phyloP scores from a whole-genome alignment of 208 protist genomes.

The Phytomonas serpens region DNA sequence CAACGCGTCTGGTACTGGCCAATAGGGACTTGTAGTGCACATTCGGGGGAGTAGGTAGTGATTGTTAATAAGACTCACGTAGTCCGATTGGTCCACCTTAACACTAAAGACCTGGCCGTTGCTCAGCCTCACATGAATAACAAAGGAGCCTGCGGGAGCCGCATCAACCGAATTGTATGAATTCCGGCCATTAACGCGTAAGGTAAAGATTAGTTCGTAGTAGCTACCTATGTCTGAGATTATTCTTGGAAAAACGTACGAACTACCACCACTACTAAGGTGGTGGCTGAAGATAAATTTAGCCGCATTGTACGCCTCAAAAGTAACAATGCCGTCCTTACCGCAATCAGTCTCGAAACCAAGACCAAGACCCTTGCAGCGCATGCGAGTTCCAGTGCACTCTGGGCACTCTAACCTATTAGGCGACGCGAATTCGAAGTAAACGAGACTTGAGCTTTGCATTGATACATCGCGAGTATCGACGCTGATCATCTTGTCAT shows the following conservation, averaged over 20 bases:
- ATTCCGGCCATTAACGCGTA: constrained; percentile 36
- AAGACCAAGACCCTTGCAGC: constrained; percentile 45
- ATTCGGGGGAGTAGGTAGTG: constrained; percentile 26
- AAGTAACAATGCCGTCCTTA: constrained; percentile 32
- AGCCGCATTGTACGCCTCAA: constrained; percentile 29
- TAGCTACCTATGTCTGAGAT: constrained; percentile 22
- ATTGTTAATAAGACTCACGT: constrained; percentile 68
- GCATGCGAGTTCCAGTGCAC: constrained; percentile 51
- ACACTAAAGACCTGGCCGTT: constrained; percentile 37
- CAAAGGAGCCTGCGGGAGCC: constrained; percentile 45
- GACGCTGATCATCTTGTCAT: constrained; percentile 26
- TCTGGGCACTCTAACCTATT: constrained; percentile 44
- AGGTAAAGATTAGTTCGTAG: constrained; percentile 46
- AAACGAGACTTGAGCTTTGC: constrained; percentile 26
- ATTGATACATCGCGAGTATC: constrained; percentile 18
- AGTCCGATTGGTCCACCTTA: constrained; percentile 58
- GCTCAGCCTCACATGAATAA: constrained; percentile 31
- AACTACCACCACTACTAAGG: background rate
- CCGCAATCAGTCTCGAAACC: constrained; percentile 50
- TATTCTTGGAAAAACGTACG: constrained; percentile 32
- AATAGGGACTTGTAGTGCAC: constrained; percentile 68
- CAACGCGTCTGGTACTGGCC: constrained; percentile 71
- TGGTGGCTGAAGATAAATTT: constrained; percentile 5
- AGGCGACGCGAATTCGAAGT: constrained; percentile 54
- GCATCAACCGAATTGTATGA: constrained; percentile 24